These are phyloP conservation scores for Penicillium sp. DNA, from an alignment of 2,329 filamentous ascomycete species.

Conservation along the genomic window DNA sequence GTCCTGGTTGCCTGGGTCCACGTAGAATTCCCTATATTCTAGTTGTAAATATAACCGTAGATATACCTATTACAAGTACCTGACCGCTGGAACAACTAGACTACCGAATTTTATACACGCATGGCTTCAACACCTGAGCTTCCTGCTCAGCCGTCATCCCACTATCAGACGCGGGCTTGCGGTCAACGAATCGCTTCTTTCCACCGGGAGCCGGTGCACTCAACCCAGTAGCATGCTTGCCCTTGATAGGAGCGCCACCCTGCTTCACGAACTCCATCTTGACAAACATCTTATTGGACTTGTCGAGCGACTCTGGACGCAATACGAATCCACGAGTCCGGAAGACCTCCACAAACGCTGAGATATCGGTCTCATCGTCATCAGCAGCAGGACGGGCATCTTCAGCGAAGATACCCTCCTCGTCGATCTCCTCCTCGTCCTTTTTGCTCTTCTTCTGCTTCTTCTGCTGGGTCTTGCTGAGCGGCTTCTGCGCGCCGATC, in stretches of 20 bases:
- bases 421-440: constrained; percentile 50
- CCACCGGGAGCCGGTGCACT: constrained; percentile 41
- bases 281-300: constrained; percentile 97
- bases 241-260: constrained; percentile 69
- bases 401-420: constrained; percentile 61
- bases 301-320: constrained; percentile 73
- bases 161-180: constrained; percentile 56
- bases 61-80: not conserved
- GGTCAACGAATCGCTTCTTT: constrained; percentile 64
- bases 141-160: constrained; percentile 65
- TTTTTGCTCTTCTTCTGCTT: constrained; percentile 56
- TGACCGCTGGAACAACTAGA: not conserved
- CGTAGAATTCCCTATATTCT: not conserved
- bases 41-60: not conserved
- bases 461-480: constrained; percentile 52
- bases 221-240: constrained; percentile 64
- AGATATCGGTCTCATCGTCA: constrained; percentile 79
- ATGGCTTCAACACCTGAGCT: constrained; percentile 84
- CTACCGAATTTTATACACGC: constrained; percentile 90
- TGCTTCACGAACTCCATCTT: constrained; percentile 93
- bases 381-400: constrained; percentile 61
- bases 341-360: constrained; percentile 84
- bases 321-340: constrained; percentile 83
- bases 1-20: too few species aligned
- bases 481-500: constrained; percentile 45